phyloP scores from a whole-genome alignment of 2,329 filamentous ascomycete genomes.

The Byssochlamys sp. region DNA sequence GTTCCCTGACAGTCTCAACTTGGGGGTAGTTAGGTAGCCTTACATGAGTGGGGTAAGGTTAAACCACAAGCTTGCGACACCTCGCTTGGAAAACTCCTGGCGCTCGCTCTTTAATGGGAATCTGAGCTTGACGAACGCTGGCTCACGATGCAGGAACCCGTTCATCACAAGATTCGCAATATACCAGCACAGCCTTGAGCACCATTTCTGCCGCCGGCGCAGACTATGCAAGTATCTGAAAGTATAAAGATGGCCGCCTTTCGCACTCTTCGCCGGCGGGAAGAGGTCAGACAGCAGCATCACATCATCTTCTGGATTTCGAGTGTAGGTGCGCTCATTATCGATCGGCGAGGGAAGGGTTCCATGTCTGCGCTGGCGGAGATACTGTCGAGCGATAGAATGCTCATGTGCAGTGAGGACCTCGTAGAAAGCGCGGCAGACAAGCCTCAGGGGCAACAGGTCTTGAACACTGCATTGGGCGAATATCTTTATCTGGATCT shows the following conservation, averaged over 20 bases:
- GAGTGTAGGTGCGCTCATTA: conserved; percentile 26
- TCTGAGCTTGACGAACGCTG: conserved; percentile 19
- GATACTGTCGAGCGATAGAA: conserved; percentile 32
- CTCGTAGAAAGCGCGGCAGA: conserved; percentile 29
- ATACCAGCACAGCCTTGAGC: conserved; percentile 31
- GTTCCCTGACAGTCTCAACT: background rate
- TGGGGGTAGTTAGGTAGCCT: conserved; percentile 5
- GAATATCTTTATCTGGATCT: conserved; percentile 34
- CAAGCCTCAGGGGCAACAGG: conserved; percentile 27
- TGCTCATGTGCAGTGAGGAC: conserved; percentile 30
- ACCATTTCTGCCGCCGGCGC: conserved; percentile 29
- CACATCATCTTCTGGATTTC: conserved; percentile 34
- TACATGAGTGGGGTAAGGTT: conserved; percentile 35
- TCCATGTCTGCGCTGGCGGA: conserved; percentile 33
- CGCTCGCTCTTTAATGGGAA: conserved; percentile 26
- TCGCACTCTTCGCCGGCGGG: conserved; percentile 26
- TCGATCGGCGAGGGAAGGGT: conserved; percentile 32
- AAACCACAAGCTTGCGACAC: conserved; percentile 26
- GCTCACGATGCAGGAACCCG: conserved; percentile 25
- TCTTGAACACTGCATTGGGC: conserved; percentile 30
- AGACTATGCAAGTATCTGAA: conserved; percentile 32
- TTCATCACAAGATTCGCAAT: conserved; percentile 34
- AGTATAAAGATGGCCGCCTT: conserved; percentile 30
- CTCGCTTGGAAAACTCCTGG: conserved; percentile 24
- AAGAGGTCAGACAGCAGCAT: conserved; percentile 36